Conservation (phyloP, 2,329 filamentous ascomycete genomes). For the Paramyrothecium roridum region DNA sequence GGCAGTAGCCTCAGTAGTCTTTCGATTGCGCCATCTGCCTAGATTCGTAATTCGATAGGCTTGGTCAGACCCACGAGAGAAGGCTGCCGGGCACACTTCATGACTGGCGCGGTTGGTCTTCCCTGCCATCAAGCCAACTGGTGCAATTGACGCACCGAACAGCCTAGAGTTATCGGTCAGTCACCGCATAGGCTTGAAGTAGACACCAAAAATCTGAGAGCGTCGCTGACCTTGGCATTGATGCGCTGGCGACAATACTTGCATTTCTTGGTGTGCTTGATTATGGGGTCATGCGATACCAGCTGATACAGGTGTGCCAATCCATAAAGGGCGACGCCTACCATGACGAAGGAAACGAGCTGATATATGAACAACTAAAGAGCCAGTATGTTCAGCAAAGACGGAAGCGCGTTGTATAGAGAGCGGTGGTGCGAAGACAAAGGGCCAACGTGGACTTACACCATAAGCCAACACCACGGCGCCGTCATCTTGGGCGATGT, state of each 20-base stretch:
- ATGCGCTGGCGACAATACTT: conserved; percentile 63
- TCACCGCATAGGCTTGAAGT: too few relatives aligned
- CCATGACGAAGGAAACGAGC: conserved; percentile 61
- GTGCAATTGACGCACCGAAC: conserved; percentile 46
- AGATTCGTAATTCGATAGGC: too few relatives aligned
- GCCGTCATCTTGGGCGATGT: conserved; percentile 66
- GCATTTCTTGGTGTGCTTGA: conserved; percentile 68
- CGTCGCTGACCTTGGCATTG: conserved; percentile 57
- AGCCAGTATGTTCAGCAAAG: not conserved
- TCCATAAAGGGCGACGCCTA: conserved; percentile 63
- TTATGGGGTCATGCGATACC: conserved; percentile 62
- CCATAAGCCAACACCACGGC: conserved; percentile 72
- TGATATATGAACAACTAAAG: conserved; percentile 53
- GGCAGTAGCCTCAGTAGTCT: too few relatives aligned
- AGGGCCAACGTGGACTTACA: conserved; percentile 35
- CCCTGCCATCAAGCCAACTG: conserved; percentile 49
- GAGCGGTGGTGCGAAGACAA: not conserved
- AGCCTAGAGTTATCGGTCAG: conserved; percentile 26
- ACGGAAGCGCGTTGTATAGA: not conserved
- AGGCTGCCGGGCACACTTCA: not conserved
- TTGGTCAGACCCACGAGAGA: too few relatives aligned
- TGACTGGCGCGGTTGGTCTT: conserved; percentile 25
- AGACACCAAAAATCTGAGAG: not conserved
- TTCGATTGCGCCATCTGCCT: too few relatives aligned
- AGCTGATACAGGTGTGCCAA: conserved; percentile 62